Evolutionary conservation across 805 yeast genomes (phyloP).

Genomic region (Yamadazyma laniorum): DNA sequence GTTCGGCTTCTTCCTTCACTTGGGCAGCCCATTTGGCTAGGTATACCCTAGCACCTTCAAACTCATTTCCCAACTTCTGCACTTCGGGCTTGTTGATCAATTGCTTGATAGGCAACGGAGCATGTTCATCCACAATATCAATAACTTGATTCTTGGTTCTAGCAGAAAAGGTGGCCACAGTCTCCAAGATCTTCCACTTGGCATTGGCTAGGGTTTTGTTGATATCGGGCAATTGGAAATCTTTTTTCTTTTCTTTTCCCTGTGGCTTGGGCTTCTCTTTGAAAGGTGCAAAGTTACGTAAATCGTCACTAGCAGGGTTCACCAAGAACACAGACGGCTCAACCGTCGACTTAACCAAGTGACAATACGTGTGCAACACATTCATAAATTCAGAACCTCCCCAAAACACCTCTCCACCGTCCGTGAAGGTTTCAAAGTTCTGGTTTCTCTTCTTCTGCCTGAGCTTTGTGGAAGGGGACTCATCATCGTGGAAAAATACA

Average conservation of each 20-base stretch:
- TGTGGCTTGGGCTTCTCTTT: constrained; percentile 11
- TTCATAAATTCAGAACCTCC: constrained; percentile 82
- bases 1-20: constrained; percentile 84
- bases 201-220: constrained; percentile 59
- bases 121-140: constrained; percentile 59
- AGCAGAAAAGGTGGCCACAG: constrained; percentile 73
- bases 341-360: constrained; percentile 63
- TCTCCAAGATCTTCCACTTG: constrained; percentile 83
- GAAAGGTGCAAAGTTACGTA: constrained; percentile 52
- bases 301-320: constrained; percentile 72
- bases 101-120: constrained; percentile 58
- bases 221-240: constrained; percentile 30
- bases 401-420: constrained; percentile 64
- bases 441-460: constrained; percentile 59
- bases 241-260: not conserved
- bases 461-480: constrained; percentile 67
- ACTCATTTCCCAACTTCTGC: constrained; percentile 76
- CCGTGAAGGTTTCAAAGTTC: constrained; percentile 72
- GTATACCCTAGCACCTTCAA: constrained; percentile 88
- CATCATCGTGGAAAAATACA: constrained; percentile 89
- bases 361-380: constrained; percentile 52
- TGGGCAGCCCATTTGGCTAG: constrained; percentile 96
- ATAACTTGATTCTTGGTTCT: constrained; percentile 52
- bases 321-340: constrained; percentile 74
- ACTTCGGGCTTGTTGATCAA: constrained; percentile 78